A percentile compares a stretch with the other conserved stretches of the same genome.
Evolutionary conservation across 345 rosid genomes (phyloP).

Genomic region (Microthlaspi erraticum): DNA sequence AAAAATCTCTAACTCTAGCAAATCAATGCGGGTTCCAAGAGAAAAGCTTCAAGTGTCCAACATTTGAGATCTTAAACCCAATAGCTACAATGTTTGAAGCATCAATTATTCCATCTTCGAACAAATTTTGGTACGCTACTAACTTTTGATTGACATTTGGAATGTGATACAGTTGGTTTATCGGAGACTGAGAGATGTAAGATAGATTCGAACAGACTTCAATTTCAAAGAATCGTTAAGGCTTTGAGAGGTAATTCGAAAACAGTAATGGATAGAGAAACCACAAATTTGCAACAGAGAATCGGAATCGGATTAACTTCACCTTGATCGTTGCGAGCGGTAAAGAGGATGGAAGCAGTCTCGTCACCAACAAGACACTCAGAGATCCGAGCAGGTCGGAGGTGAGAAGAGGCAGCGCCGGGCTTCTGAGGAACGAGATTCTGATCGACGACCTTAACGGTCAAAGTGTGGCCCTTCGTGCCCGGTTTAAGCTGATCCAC

Average conservation of each 20-base stretch:
- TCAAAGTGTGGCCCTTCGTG: conserved; percentile 67
- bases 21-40: background rate
- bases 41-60: background rate
- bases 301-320: background rate
- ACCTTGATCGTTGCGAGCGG: conserved; percentile 88
- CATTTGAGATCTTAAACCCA: background rate
- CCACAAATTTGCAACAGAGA: background rate
- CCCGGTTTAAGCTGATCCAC: conserved; percentile 72
- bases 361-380: conserved; percentile 81
- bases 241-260: background rate
- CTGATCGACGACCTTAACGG: conserved; percentile 60
- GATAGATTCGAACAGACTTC: background rate
- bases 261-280: background rate
- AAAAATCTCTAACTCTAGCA: background rate
- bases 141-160: background rate
- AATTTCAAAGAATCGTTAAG: background rate
- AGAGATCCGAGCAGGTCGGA: conserved; percentile 59
- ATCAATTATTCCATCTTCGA: background rate
- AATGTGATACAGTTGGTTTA: background rate
- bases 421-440: conserved; percentile 53
- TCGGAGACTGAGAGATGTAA: background rate
- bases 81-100: background rate
- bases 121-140: background rate
- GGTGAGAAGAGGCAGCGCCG: conserved; percentile 48
- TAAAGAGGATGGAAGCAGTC: conserved; percentile 67